These are phyloP conservation scores for Haberlea rhodopensis DNA, from an alignment of 257 asterid genomes.

Conservation along the genomic window DNA sequence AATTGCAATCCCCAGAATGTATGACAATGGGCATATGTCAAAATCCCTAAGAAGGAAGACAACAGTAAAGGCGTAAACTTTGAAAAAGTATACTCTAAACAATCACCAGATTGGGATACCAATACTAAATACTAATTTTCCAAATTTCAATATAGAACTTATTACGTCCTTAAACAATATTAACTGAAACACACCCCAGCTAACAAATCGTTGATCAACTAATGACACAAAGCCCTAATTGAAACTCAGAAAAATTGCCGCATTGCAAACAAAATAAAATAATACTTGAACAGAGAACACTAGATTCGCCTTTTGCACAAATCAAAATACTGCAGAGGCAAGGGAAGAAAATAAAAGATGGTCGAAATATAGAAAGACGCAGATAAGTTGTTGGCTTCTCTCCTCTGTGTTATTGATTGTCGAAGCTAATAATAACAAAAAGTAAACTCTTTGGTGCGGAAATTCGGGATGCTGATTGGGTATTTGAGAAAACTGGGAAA, in stretches of 20 bases:
- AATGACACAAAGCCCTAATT: conserved; percentile 43
- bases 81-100: conserved; percentile 12
- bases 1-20: conserved; percentile 16
- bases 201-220: conserved; percentile 32
- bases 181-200: conserved; percentile 18
- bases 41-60: conserved; percentile 31
- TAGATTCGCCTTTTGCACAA: conserved; percentile 11
- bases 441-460: conserved; percentile 27
- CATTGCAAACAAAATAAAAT: conserved; percentile 36
- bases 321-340: neutral
- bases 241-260: conserved; percentile 26
- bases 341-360: conserved; percentile 27
- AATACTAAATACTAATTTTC: conserved; percentile 21
- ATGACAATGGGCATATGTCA: conserved; percentile 6
- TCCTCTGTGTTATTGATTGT: conserved; percentile 12
- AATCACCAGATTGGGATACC: neutral
- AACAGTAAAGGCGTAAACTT: conserved; percentile 10
- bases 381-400: conserved; percentile 24
- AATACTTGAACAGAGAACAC: conserved; percentile 17
- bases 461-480: conserved; percentile 19
- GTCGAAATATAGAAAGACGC: conserved; percentile 23
- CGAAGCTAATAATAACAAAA: conserved; percentile 15
- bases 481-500: neutral
- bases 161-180: conserved; percentile 8
- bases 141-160: conserved; percentile 18